Evolutionary conservation across 805 yeast genomes (phyloP).

Genomic region (Yarrowia sp.): DNA sequence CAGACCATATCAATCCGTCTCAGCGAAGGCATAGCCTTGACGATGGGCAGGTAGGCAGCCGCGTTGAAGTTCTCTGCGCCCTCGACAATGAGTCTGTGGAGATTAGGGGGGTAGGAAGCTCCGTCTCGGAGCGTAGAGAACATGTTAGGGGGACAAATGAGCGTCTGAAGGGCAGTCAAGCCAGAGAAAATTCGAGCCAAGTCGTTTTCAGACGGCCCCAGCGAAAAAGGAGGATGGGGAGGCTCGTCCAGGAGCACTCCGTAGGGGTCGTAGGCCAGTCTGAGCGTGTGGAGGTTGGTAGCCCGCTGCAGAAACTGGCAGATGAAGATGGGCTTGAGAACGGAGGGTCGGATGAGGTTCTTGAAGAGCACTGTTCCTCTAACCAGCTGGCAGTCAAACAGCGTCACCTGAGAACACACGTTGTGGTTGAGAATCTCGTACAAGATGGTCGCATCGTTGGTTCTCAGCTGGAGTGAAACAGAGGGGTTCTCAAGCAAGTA

Average conservation of each 20-base stretch:
- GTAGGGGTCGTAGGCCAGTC: conserved; percentile 18
- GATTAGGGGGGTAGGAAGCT: conserved; percentile 10
- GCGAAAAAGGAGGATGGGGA: conserved; percentile 3
- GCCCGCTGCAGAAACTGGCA: conserved; percentile 14
- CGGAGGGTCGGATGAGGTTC: conserved; percentile 8
- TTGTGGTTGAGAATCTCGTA: background rate
- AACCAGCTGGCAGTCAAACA: conserved; percentile 20
- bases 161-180: background rate
- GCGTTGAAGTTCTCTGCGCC: conserved; percentile 13
- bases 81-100: background rate
- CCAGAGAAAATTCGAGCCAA: background rate
- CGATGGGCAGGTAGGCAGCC: background rate
- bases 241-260: conserved; percentile 10
- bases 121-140: conserved; percentile 1
- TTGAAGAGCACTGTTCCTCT: conserved; percentile 10
- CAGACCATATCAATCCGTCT: conserved; percentile 11
- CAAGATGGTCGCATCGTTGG: conserved; percentile 9
- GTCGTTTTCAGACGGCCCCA: conserved; percentile 5
- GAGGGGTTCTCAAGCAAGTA: background rate
- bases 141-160: conserved; percentile 5
- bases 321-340: conserved; percentile 9
- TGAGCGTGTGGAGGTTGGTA: background rate
- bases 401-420: background rate
- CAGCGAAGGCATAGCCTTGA: conserved; percentile 4
- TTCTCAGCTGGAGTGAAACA: conserved; percentile 13